These are phyloP conservation scores for Pyronema domesticum DNA, from an alignment of 495 filamentous ascomycete species.

Conservation along the genomic window DNA sequence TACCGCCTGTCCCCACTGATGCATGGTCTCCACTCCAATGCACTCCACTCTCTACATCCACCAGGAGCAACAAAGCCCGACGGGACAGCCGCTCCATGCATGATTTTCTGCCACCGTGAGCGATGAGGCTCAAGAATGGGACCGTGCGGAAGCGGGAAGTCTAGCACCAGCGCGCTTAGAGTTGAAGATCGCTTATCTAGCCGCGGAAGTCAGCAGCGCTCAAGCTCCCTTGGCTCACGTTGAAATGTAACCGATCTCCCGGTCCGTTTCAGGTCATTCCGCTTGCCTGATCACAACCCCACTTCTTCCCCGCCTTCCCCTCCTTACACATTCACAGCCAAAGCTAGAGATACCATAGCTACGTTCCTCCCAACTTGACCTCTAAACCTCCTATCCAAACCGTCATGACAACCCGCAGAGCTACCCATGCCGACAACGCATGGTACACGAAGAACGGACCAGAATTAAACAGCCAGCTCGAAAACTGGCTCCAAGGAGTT, in stretches of 20 bases:
- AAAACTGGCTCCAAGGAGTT: constrained; percentile 60
- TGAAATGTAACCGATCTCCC: neutral
- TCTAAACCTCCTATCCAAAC: neutral
- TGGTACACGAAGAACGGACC: constrained; percentile 60
- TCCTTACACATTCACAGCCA: neutral
- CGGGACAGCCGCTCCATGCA: too few relatives aligned
- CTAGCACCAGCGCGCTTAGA: too few relatives aligned
- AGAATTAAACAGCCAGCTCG: constrained; percentile 51
- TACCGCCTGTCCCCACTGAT: too few relatives aligned
- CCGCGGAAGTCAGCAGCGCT: neutral
- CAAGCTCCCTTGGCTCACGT: neutral
- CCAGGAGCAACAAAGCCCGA: too few relatives aligned
- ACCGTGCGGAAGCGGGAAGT: too few relatives aligned
- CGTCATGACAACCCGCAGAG: constrained; percentile 43
- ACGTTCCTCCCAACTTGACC: neutral
- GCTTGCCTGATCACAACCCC: neutral
- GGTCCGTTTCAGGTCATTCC: neutral
- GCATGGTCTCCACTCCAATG: too few relatives aligned
- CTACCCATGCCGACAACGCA: constrained; percentile 46
- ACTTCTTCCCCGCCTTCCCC: neutral
- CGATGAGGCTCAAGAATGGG: too few relatives aligned
- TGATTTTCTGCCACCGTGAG: too few relatives aligned
- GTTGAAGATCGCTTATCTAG: too few relatives aligned
- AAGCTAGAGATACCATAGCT: neutral
- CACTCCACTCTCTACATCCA: too few relatives aligned